These are phyloP conservation scores for Aspergillus udagawae DNA, from an alignment of 2,329 filamentous ascomycete species.

Conservation along the genomic window DNA sequence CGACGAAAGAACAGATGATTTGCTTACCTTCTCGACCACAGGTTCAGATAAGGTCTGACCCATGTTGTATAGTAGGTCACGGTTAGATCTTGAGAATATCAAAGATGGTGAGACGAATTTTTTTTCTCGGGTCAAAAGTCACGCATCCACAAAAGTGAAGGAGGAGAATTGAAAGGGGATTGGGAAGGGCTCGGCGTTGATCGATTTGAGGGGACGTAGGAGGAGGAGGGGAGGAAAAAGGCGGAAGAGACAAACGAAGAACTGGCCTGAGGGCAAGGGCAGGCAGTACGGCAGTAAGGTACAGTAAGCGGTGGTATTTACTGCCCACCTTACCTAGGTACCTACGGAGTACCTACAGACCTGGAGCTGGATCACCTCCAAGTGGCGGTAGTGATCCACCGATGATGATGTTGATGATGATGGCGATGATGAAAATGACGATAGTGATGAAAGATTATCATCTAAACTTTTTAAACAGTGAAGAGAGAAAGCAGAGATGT, in stretches of 20 bases:
- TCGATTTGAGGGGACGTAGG: slow-evolving; percentile 12
- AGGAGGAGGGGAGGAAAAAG: slow-evolving; percentile 20
- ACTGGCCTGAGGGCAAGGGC: slow-evolving; percentile 1
- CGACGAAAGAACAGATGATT: slow-evolving; percentile 18
- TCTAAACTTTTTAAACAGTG: neutral
- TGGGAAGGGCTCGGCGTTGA: slow-evolving; percentile 12
- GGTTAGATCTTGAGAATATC: slow-evolving; percentile 14
- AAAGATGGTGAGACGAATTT: neutral
- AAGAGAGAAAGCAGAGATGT: neutral
- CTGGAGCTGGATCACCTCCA: neutral
- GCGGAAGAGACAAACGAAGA: slow-evolving; percentile 21
- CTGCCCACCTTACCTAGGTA: neutral
- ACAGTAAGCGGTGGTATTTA: neutral
- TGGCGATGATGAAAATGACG: slow-evolving; percentile 13
- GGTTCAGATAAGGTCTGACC: slow-evolving; percentile 99
- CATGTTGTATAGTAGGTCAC: slow-evolving; percentile 57
- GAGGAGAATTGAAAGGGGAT: slow-evolving; percentile 5
- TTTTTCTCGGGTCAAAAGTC: slow-evolving; percentile 6
- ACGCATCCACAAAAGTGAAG: slow-evolving; percentile 9
- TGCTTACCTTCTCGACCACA: slow-evolving; percentile 92
- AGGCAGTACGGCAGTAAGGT: neutral
- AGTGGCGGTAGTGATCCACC: slow-evolving; percentile 2
- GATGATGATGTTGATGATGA: neutral
- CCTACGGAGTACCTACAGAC: neutral
- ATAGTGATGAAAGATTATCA: slow-evolving; percentile 7